Evolutionary conservation across 2,329 filamentous ascomycete species (phyloP).

Genomic region (Colletotrichum lentis): DNA sequence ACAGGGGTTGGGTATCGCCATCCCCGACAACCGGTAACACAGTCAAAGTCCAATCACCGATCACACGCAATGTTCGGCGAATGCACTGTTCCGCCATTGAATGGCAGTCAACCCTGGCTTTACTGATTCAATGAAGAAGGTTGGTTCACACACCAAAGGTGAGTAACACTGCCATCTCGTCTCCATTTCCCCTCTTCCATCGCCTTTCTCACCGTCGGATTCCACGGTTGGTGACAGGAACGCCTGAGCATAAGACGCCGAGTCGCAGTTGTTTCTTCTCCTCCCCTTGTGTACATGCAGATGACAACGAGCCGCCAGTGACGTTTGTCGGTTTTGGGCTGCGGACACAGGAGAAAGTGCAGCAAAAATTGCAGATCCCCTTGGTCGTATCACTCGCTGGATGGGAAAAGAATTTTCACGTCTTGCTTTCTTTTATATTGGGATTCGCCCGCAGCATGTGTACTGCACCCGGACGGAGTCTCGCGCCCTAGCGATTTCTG

Average conservation of each 20-base stretch:
- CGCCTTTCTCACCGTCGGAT: not conserved
- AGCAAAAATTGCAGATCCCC: slow-evolving; percentile 6
- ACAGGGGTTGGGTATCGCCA: slow-evolving; percentile 27
- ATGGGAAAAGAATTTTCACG: not conserved
- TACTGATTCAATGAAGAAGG: not conserved
- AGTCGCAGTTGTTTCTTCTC: not conserved
- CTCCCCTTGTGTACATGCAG: not conserved
- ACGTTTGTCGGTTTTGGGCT: not conserved
- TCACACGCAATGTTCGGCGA: not conserved
- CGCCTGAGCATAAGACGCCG: too few relatives aligned
- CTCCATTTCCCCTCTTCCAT: not conserved
- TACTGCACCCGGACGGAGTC: slow-evolving; percentile 14
- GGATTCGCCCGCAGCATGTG: slow-evolving; percentile 18
- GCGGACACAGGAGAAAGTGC: not conserved
- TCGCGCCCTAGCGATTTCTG: slow-evolving; percentile 24
- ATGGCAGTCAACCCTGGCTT: not conserved
- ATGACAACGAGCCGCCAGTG: not conserved
- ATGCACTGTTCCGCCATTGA: not conserved
- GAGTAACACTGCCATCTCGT: not conserved
- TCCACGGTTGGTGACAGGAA: not conserved
- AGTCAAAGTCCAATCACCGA: not conserved
- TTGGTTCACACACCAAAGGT: not conserved
- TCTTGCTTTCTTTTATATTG: slow-evolving; percentile 16
- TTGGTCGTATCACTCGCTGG: not conserved
- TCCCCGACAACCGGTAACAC: slow-evolving; percentile 7